Evolutionary conservation across 2,329 filamentous ascomycete genomes (phyloP).

Genomic region (Verticillium nonalfalfae): DNA sequence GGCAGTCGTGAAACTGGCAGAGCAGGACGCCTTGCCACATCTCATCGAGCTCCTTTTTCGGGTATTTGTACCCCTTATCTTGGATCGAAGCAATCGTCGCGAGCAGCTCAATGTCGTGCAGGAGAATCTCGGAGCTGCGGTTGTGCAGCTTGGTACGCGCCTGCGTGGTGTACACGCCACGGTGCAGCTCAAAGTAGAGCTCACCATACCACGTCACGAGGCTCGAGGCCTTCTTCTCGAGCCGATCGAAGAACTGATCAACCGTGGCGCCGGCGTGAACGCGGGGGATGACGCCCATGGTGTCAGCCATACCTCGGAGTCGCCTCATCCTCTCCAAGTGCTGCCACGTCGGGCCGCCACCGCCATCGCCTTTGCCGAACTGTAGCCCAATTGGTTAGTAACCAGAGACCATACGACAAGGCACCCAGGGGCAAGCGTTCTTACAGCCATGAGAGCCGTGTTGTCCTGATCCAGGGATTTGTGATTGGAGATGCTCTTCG

Average conservation of each 20-base stretch:
- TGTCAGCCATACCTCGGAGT: constrained; percentile 58
- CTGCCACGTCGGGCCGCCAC: constrained; percentile 59
- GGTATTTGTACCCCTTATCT: constrained; percentile 51
- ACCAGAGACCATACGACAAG: background rate
- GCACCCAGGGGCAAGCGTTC: constrained; percentile 22
- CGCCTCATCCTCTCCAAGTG: constrained; percentile 62
- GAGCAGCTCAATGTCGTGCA: constrained; percentile 60
- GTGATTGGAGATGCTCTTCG: constrained; percentile 57
- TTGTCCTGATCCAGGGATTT: constrained; percentile 62
- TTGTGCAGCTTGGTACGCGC: constrained; percentile 65
- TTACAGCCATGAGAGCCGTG: constrained; percentile 47
- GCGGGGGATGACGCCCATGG: constrained; percentile 49
- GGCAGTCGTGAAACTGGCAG: constrained; percentile 65
- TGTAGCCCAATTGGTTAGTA: background rate
- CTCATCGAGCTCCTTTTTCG: constrained; percentile 58
- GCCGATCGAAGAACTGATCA: constrained; percentile 58
- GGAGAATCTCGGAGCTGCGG: constrained; percentile 53
- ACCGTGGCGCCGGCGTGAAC: constrained; percentile 58
- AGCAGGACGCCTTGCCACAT: constrained; percentile 63
- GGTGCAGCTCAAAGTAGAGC: constrained; percentile 63
- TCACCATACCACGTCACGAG: constrained; percentile 66
- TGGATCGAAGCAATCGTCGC: constrained; percentile 55
- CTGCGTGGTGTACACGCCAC: constrained; percentile 63
- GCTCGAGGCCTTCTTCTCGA: constrained; percentile 54
- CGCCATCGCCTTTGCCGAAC: constrained; percentile 64